Evolutionary conservation across 2,329 filamentous ascomycete species (phyloP).

Genomic region (Rhinocladiella mackenziei): DNA sequence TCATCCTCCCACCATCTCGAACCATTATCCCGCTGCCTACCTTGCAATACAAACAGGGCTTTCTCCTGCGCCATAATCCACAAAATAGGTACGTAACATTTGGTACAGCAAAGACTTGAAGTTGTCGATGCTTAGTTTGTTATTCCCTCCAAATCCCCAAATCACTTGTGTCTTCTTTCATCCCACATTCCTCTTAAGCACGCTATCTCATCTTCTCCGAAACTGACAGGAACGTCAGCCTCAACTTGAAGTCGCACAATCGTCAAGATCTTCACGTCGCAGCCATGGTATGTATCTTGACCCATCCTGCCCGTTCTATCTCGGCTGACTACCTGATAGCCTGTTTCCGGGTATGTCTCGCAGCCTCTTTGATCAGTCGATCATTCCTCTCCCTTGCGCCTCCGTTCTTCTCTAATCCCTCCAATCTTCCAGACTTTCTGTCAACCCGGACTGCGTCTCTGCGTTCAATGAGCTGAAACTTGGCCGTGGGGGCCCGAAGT

Average conservation of each 20-base stretch:
- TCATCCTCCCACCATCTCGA: not conserved
- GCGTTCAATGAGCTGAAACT: conserved; percentile 48
- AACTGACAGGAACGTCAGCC: conserved; percentile 13
- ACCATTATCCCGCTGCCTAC: conserved; percentile 11
- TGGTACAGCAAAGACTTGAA: not conserved
- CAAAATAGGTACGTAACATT: conserved; percentile 9
- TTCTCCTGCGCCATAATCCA: conserved; percentile 7
- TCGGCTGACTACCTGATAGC: conserved; percentile 18
- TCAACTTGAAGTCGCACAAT: conserved; percentile 8
- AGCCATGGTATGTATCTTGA: conserved; percentile 25
- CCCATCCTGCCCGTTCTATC: not conserved
- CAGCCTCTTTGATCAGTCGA: conserved; percentile 6
- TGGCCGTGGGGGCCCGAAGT: conserved; percentile 44
- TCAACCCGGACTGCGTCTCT: conserved; percentile 46
- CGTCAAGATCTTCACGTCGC: conserved; percentile 1
- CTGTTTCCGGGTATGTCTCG: conserved; percentile 29
- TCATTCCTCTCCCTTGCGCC: not conserved
- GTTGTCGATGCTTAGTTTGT: conserved; percentile 8
- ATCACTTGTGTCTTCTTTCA: conserved; percentile 2
- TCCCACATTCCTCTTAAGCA: conserved; percentile 1
- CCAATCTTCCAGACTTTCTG: conserved; percentile 38
- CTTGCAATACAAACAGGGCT: conserved; percentile 1
- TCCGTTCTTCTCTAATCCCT: conserved; percentile 14
- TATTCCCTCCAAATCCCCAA: too few species aligned
- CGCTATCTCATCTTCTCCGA: conserved; percentile 5